Conservation (phyloP, 2,329 filamentous ascomycete genomes). For the Ceratocystis cacaofunesta region DNA sequence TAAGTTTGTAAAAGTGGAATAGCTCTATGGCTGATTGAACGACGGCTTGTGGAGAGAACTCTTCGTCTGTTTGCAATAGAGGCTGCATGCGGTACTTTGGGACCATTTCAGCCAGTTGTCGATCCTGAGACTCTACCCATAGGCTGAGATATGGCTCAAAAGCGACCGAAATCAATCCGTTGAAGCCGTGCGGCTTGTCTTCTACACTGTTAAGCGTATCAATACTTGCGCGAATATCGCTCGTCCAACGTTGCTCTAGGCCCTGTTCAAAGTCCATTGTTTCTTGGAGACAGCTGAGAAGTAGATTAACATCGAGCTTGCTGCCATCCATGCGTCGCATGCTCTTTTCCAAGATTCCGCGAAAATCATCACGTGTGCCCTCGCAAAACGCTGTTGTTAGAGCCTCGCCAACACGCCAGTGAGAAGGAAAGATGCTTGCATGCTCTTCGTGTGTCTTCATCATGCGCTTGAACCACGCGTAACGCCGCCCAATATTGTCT, state of each 20-base stretch:
- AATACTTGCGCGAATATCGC: conserved; percentile 60
- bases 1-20: conserved; percentile 92
- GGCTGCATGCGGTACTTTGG: conserved; percentile 77
- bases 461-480: conserved; percentile 93
- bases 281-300: conserved; percentile 81
- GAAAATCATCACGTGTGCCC: conserved; percentile 88
- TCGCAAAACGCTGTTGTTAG: conserved; percentile 89
- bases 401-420: conserved; percentile 83
- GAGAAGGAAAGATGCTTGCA: conserved; percentile 65
- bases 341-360: conserved; percentile 74
- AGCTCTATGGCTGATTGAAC: conserved; percentile 90
- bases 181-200: conserved; percentile 62
- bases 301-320: conserved; percentile 74
- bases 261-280: conserved; percentile 94
- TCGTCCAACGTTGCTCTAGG: conserved; percentile 70
- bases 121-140: conserved; percentile 95
- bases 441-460: conserved; percentile 95
- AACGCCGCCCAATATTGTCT: conserved; percentile 89
- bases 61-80: conserved; percentile 67
- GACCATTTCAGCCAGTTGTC: conserved; percentile 67
- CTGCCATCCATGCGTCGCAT: conserved; percentile 63
- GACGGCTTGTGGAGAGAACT: conserved; percentile 80
- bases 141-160: conserved; percentile 95
- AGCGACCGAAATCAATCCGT: conserved; percentile 83
- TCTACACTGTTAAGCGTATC: conserved; percentile 75